Conservation (phyloP, 1,284 basidiomycete species). For the Fomitopsis palustris region DNA sequence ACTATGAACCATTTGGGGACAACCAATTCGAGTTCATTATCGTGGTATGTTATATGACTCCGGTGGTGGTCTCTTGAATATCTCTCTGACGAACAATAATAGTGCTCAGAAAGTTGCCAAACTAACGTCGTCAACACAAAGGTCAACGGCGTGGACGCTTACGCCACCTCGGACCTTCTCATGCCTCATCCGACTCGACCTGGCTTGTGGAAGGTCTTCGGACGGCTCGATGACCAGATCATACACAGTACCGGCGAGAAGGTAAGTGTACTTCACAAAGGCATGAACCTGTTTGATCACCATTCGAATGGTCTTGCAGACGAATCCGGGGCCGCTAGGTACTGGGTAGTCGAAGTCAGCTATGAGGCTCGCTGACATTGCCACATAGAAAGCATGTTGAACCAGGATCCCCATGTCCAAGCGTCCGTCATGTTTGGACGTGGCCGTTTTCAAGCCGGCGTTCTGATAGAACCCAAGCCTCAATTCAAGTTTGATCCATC, state of each 20-base stretch:
- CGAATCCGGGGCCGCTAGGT: constrained; percentile 21
- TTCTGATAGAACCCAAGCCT: constrained; percentile 33
- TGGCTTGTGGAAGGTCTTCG: constrained; percentile 41
- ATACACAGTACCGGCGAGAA: constrained; percentile 51
- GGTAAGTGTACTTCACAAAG: constrained; percentile 24
- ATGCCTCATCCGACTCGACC: constrained; percentile 41
- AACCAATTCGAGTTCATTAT: constrained; percentile 10
- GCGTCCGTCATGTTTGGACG: constrained; percentile 37
- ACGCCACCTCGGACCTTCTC: constrained; percentile 40
- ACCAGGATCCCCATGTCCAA: constrained; percentile 26
- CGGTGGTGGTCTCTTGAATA: not conserved
- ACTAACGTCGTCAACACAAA: constrained; percentile 27
- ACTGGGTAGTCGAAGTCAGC: constrained; percentile 12
- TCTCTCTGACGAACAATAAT: not conserved
- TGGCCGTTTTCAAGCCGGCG: constrained; percentile 33
- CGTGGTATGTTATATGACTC: constrained; percentile 4
- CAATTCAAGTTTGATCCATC: constrained; percentile 24
- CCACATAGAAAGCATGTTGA: constrained; percentile 26
- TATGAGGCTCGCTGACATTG: constrained; percentile 1
- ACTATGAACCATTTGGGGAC: constrained; percentile 9
- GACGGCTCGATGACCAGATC: constrained; percentile 49
- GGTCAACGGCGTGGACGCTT: constrained; percentile 29
- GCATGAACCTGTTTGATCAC: constrained; percentile 25
- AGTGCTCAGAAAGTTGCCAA: constrained; percentile 1
- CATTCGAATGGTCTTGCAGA: constrained; percentile 29